Evolutionary conservation across 2,329 filamentous ascomycete genomes (phyloP), one percentile per base, ranked within the genome.

Genomic region (Neonectria punicea): DNA sequence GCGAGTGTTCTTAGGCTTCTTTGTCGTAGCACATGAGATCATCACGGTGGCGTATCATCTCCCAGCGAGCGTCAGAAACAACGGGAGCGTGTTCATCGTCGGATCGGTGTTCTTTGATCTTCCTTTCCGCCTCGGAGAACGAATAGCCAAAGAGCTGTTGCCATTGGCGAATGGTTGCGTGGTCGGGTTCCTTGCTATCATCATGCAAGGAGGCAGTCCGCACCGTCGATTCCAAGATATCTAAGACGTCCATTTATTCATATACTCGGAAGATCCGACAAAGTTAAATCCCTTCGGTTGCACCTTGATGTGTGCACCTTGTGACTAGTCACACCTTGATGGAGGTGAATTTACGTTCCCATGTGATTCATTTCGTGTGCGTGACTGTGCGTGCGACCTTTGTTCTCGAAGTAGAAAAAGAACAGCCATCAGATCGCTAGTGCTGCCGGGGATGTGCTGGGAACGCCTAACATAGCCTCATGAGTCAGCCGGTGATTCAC

Each of bases 1-100:
- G 6, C 16, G 39, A 63, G 18, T 66, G 49, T 10, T 61, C 56
- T 3, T 67, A 67, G 0, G 63, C 28, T 3, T 68, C 67, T 1
- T 22, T 41, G 32, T 64, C 66, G 5, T 58, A 58, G 1, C 25
- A 53, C 1, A 54, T 9, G 3, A 51, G 10, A 6, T 58, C 32
- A 46, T 58, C 68, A 1, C 28, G 32, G 4, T 44, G n/a, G 50
- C 5, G 50, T 3, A 62, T 3, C 20, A 62, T 44, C 0, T 18
- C 1, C 63, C 63, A 69, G 20, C 54, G 46, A 2, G 20, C 7
- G 9, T 68, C 30, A 2, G 57, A 51, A 14, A 61, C 1, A 1
- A 41, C 36, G 14, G 20, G 2, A 3, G 22, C 14, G 0, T 14
- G 10, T 1, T 7, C 18, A 14, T 39, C 18, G 9, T 2, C 6